phyloP scores from a whole-genome alignment of 108 stramenopile species.

The Cyclostephanos invisitatus region DNA sequence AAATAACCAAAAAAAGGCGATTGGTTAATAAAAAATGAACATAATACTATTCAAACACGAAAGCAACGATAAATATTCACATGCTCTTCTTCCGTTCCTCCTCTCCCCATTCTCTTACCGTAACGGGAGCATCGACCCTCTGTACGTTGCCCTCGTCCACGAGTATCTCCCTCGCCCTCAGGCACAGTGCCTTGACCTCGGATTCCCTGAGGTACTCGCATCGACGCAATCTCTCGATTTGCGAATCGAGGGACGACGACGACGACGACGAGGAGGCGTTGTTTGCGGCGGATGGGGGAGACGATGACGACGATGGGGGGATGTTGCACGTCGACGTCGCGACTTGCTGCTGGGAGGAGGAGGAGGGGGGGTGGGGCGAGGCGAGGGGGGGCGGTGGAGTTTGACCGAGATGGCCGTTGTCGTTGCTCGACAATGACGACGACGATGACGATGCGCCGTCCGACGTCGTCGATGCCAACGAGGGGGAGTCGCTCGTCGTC shows the following conservation, averaged over 20 bases:
- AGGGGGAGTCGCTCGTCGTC: background rate
- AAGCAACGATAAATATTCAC: too few species aligned
- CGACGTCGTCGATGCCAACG: background rate
- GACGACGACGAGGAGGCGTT: conserved; percentile 1
- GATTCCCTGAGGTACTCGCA: conserved; percentile 98
- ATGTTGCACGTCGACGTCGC: background rate
- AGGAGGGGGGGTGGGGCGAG: too few species aligned
- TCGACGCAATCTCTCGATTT: conserved; percentile 92
- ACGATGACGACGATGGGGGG: background rate
- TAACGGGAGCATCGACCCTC: conserved; percentile 98
- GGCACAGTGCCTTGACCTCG: conserved; percentile 97
- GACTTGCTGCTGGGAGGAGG: background rate
- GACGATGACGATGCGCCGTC: background rate
- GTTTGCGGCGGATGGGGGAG: background rate
- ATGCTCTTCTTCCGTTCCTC: too few species aligned
- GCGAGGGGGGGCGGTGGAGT: too few species aligned
- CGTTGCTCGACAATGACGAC: background rate
- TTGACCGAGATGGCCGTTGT: too few species aligned
- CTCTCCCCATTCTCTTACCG: conserved; percentile 60
- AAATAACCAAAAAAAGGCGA: too few species aligned
- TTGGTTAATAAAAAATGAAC: background rate
- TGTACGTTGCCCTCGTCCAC: conserved; percentile 99
- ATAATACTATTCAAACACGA: background rate
- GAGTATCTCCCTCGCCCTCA: conserved; percentile 96
- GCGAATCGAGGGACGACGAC: conserved; percentile 73